Conservation (phyloP, 768 basidiomycete species). For the Rhodotorula babjevae region DNA sequence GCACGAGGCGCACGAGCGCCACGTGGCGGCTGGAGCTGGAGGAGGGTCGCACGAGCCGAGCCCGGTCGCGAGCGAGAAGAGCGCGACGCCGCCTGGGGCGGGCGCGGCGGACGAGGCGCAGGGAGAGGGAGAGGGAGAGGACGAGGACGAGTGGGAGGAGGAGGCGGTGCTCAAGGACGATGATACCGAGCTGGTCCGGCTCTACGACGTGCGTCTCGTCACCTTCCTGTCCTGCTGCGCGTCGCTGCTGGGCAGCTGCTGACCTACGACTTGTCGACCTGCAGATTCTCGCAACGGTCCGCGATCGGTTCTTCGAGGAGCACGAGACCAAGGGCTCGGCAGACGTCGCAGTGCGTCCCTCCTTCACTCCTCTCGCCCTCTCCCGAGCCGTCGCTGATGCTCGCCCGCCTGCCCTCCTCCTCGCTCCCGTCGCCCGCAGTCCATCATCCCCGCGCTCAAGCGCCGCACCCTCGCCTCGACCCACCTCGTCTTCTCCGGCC, state of each 20-base stretch:
- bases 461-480: conserved; percentile 68
- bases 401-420: no score
- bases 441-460: conserved; percentile 78
- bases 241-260: neutral
- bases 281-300: conserved; percentile 77
- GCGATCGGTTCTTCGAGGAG: conserved; percentile 66
- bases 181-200: conserved; percentile 71
- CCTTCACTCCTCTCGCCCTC: neutral
- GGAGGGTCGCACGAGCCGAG: conserved; percentile 10
- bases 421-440: conserved; percentile 50
- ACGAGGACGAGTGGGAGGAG: conserved; percentile 48
- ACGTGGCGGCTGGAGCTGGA: neutral
- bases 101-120: conserved; percentile 18
- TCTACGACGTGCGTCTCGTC: conserved; percentile 58
- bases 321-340: conserved; percentile 52
- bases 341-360: conserved; percentile 67
- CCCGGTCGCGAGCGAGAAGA: conserved; percentile 7
- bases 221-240: neutral
- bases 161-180: conserved; percentile 82
- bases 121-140: conserved; percentile 2
- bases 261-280: neutral
- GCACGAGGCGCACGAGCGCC: conserved; percentile 62
- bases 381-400: neutral
- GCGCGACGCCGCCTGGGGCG: neutral
- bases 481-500: conserved; percentile 84